Evolutionary conservation across 805 yeast genomes (phyloP).

Genomic region (Pichia paraexigua): DNA sequence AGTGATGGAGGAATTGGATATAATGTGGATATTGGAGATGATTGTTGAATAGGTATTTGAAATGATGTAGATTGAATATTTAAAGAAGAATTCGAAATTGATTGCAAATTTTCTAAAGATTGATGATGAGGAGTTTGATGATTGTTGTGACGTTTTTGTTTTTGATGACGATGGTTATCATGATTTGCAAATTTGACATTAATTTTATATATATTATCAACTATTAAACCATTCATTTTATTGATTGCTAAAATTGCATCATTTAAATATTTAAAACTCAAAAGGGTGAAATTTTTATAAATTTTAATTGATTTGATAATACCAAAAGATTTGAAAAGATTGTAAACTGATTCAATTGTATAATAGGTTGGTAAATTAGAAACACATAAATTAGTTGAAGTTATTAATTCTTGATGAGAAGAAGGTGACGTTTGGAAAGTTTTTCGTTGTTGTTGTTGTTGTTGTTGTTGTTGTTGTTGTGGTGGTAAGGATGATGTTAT

Average conservation of each 20-base stretch:
- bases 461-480: not conserved
- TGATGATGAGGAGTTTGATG: not conserved
- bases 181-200: not conserved
- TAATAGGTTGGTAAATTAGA: not conserved
- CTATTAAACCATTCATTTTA: conserved; percentile 34
- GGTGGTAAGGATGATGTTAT: too few species aligned
- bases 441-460: not conserved
- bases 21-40: not conserved
- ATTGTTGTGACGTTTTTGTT: not conserved
- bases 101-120: not conserved
- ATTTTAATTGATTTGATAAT: not conserved
- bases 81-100: not conserved
- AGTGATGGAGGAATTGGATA: not conserved
- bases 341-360: not conserved
- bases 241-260: conserved; percentile 26
- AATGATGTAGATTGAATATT: not conserved
- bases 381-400: not conserved
- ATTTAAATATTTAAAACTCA: not conserved
- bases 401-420: not conserved
- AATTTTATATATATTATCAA: not conserved
- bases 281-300: not conserved
- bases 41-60: not conserved
- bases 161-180: too few species aligned
- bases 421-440: too few species aligned
- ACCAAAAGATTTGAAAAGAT: not conserved